Percentiles rank a stretch among this genome's conserved stretches.
These are phyloP conservation scores for Avena sativa DNA, from an alignment of 176 grass and related monocot species.

Conservation along the genomic window DNA sequence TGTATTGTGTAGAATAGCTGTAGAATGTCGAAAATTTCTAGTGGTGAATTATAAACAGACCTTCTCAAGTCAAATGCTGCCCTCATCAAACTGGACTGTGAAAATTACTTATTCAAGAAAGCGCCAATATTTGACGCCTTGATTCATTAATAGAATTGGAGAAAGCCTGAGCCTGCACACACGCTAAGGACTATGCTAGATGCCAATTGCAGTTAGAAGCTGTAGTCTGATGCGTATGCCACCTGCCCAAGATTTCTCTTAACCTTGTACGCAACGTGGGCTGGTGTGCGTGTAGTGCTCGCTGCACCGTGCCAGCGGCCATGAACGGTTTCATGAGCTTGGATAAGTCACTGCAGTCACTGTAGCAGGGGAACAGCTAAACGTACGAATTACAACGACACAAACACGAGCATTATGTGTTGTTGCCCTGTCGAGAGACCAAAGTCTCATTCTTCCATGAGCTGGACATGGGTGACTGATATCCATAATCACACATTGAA, in stretches of 20 bases:
- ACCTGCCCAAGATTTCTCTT: slow-evolving; percentile 4
- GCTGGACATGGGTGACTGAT: background rate
- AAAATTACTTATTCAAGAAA: slow-evolving; percentile 20
- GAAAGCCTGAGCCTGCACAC: background rate
- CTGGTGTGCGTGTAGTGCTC: no score
- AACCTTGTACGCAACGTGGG: background rate
- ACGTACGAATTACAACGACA: no score
- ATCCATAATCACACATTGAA: background rate
- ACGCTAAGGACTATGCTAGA: background rate
- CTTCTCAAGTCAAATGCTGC: slow-evolving; percentile 34
- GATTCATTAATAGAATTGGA: background rate
- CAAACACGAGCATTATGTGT: background rate
- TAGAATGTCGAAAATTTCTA: slow-evolving; percentile 8
- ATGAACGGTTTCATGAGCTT: no score
- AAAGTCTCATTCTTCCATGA: background rate
- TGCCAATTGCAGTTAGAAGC: background rate
- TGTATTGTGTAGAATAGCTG: background rate
- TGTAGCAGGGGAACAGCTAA: no score
- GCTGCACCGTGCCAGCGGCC: no score
- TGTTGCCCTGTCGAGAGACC: background rate
- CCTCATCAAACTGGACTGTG: slow-evolving; percentile 4
- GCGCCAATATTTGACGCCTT: background rate
- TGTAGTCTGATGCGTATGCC: background rate
- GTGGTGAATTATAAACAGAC: background rate
- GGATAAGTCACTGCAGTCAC: no score